Percentiles rank a stretch among this genome's conserved stretches.
These are phyloP conservation scores for Saturnispora sanitii DNA, from an alignment of 805 yeast genomes.

Conservation along the genomic window DNA sequence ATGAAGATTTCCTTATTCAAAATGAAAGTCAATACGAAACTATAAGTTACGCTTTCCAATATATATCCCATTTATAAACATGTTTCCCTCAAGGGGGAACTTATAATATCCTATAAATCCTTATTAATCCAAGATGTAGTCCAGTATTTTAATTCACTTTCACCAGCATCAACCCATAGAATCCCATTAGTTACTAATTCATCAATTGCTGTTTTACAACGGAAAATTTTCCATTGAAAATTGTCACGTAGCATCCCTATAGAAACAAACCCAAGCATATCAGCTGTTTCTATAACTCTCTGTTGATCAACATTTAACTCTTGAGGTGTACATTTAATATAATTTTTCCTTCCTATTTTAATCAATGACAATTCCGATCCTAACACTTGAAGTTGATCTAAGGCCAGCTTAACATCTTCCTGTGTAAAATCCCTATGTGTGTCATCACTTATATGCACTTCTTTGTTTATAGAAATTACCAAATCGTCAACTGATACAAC, in stretches of 20 bases:
- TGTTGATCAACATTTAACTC: constrained; percentile 62
- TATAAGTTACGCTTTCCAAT: constrained; percentile 84
- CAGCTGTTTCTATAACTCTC: constrained; percentile 63
- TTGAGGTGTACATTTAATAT: constrained; percentile 54
- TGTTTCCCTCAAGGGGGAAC: too few relatives aligned
- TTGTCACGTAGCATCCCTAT: constrained; percentile 59
- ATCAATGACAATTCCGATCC: constrained; percentile 68
- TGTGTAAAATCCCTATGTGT: constrained; percentile 28
- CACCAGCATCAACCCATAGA: constrained; percentile 66
- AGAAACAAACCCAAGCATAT: constrained; percentile 66
- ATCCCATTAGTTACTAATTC: constrained; percentile 78
- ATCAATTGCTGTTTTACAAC: constrained; percentile 56
- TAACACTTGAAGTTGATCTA: constrained; percentile 41
- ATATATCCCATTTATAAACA: constrained; percentile 58
- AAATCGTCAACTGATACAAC: constrained; percentile 54
- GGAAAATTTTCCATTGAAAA: constrained; percentile 56
- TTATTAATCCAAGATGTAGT: constrained; percentile 60
- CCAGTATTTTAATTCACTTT: constrained; percentile 47
- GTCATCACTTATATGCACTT: constrained; percentile 18
- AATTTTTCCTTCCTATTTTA: constrained; percentile 44
- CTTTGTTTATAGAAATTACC: constrained; percentile 23
- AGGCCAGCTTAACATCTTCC: constrained; percentile 47
- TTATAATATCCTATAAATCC: constrained; percentile 1
- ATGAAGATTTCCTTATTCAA: constrained; percentile 68
- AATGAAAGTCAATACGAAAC: constrained; percentile 64